Base-by-base conservation (phyloP, 2,329 filamentous ascomycete species). In the Penicillium fuscoglaucum region DNA sequence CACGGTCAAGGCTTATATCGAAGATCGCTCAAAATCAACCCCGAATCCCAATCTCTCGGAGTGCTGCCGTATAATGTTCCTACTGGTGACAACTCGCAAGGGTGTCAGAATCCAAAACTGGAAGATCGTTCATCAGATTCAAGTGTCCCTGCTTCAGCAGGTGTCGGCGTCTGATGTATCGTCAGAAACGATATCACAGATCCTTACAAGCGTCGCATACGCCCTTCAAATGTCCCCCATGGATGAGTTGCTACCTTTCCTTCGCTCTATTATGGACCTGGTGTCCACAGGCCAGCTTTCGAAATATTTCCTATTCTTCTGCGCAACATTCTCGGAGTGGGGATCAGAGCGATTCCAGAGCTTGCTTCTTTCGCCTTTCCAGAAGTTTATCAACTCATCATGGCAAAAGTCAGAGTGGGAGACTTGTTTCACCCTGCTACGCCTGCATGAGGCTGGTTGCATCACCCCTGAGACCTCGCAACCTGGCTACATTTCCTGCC, bases 291-390 rank as follows among this genome's bases (percentile, higher is more conserved):
- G 89, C 45, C 82, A 83, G 1, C 82, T 93, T 67, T 84, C 88
- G 68, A 76, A 76, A 52, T 88, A 87, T 79, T 98, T 96, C 72
- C 83, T 98, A 44, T 83, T 87, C 0, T 96, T 98, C 74, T 97
- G 91, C 74, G 88, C 88, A 15, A 87, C 90, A 52, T 87, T 95
- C 65, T 88, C 90, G 0, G 84, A 91, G 54, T 80, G 96, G 37
- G 87, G 92, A 46, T 72, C 83, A 1, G 84, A 88, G 53, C 84
- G 90, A 40, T 99, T 98, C 70, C 84, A 87, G 54, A 87, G 86
- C 62, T 79, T 97, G n/a, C 83, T 96, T 33, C 80, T 93, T 8
- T 88, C 86, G 39, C 87, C 90, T 57, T 92, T 98, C 66, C 90
- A 96, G 73, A 91, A 85, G 84, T 97, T 95, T 68, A 82, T 96